Conservation (phyloP, 2,329 filamentous ascomycete genomes). For the Aureobasidium zeae region DNA sequence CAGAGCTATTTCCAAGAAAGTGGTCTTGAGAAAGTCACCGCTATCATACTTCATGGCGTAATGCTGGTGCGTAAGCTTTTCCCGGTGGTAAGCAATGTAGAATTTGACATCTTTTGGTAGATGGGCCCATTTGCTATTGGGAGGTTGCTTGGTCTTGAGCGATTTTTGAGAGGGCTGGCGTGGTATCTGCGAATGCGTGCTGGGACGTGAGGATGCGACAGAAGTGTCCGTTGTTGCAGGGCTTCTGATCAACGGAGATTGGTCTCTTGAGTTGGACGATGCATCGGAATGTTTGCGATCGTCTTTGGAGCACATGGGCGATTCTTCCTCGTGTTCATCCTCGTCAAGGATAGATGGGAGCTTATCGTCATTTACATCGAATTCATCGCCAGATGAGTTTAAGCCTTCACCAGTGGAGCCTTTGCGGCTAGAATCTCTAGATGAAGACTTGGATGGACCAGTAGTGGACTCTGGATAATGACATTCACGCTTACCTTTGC, state of each 20-base stretch:
- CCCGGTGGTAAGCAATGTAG: conserved; percentile 68
- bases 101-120: conserved; percentile 56
- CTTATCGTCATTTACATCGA: conserved; percentile 33
- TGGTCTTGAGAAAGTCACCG: conserved; percentile 62
- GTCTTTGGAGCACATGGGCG: conserved; percentile 21
- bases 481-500: conserved; percentile 85
- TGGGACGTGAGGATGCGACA: background rate
- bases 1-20: conserved; percentile 62
- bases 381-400: conserved; percentile 44
- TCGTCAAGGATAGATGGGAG: conserved; percentile 39
- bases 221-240: conserved; percentile 10
- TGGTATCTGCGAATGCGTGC: conserved; percentile 12
- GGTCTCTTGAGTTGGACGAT: conserved; percentile 21
- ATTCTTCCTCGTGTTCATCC: conserved; percentile 35
- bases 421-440: conserved; percentile 38
- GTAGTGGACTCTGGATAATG: conserved; percentile 68
- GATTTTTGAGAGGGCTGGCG: conserved; percentile 16
- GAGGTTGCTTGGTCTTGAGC: conserved; percentile 12
- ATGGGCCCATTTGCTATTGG: conserved; percentile 23
- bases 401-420: conserved; percentile 38
- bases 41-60: conserved; percentile 68
- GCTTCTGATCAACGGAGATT: conserved; percentile 8
- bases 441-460: conserved; percentile 38
- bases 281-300: conserved; percentile 31
- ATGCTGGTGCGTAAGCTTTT: conserved; percentile 71